Evolutionary conservation across 2,329 filamentous ascomycete species (phyloP), one percentile per base, ranked within the genome.

Genomic region (Metarhizium brunneum): DNA sequence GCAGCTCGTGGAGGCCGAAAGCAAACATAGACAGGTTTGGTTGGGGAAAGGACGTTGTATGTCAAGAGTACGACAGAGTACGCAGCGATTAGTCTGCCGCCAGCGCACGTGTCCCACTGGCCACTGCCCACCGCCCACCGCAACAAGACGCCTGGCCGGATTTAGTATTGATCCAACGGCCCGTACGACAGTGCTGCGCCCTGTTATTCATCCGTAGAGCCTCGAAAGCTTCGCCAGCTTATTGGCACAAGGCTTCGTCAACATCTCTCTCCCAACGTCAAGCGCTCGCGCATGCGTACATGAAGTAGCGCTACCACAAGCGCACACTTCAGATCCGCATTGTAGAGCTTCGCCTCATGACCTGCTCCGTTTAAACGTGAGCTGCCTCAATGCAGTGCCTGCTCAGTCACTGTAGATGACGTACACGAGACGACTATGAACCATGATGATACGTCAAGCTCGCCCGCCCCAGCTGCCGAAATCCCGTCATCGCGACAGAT

Each of bases 401-500:
- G 60, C 65, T 64, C 63, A 56, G 58, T 57, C 62, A 55, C 61
- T 62, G 58, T 65, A 63, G 61, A 69, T 69, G 69, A 68, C 66
- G 65, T 51, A 53, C 47, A 20, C 67, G 59, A 62, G 60, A 62
- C 68, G 65, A 75, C 73, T 71, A 79, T 79, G 76, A 78, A 72
- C 76, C 67, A 79, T 77, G 76, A 78, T 71, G 32, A 67, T 71
- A 68, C 71, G 65, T 66, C 73, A 65, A 71, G 63, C 66, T 68
- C 71, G 64, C 66, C 71, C 64, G 69, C 71, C 65, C 69, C 59
- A 60, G 59, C 58, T 53, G 60, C 61, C 60, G 62, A 61, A 54
- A 57, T 61, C 36, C 43, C 57, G 35, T 54, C 61, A 56, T 13
- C 40, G 53, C 51, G 25, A 47, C 56, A 32, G 10, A 14, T 40